phyloP scores from a whole-genome alignment of 345 rosid species.

The Carallia pectinifolia region DNA sequence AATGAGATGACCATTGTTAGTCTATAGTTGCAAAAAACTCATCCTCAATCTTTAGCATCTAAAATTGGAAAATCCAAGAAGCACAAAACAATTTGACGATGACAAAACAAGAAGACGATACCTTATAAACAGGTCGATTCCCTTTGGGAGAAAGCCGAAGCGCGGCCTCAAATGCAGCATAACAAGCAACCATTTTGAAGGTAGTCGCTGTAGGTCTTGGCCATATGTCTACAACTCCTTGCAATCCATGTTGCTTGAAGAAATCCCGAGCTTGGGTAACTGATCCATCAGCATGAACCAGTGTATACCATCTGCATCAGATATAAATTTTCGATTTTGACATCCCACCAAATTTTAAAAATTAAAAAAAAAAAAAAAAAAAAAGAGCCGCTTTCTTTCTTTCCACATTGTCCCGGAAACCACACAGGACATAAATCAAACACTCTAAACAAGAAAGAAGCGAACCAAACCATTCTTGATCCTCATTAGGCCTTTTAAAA shows the following conservation, averaged over 20 bases:
- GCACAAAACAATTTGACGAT: background rate
- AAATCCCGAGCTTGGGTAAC: constrained; percentile 48
- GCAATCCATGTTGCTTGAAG: constrained; percentile 60
- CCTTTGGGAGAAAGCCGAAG: constrained; percentile 95
- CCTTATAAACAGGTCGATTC: constrained; percentile 89
- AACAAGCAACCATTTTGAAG: constrained; percentile 70
- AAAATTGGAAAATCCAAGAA: background rate
- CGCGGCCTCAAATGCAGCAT: constrained; percentile 85
- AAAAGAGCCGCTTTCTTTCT: too few species aligned
- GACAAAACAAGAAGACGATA: constrained; percentile 16
- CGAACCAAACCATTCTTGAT: too few species aligned
- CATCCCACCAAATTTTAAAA: background rate
- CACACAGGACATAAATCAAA: too few species aligned
- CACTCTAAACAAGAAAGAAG: too few species aligned
- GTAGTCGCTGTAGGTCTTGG: constrained; percentile 73
- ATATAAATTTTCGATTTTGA: constrained; percentile 3
- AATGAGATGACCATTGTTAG: background rate
- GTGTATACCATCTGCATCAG: constrained; percentile 80
- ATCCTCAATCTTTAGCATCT: background rate
- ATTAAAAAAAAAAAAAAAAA: too few species aligned
- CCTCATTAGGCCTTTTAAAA: too few species aligned
- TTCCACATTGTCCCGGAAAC: too few species aligned
- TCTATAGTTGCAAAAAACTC: background rate
- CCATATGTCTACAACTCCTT: constrained; percentile 74
- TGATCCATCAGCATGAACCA: constrained; percentile 95